phyloP scores from a whole-genome alignment of 192 early-diverging fungal species.

The Diversispora epigaea region DNA sequence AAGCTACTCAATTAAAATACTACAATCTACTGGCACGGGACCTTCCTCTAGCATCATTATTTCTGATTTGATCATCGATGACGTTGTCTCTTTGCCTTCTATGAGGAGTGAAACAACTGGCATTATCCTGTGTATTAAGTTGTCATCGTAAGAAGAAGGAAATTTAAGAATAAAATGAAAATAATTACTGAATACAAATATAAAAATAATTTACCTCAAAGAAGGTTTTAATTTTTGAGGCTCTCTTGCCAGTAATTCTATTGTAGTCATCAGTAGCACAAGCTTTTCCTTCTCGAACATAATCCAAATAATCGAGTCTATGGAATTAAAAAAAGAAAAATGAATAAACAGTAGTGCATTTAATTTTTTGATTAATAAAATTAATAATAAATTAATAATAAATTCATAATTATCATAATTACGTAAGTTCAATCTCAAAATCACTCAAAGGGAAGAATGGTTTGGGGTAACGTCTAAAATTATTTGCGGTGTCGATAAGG shows the following conservation, averaged over 20 bases:
- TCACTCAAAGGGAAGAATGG: neutral
- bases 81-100: no score
- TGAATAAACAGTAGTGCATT: no score
- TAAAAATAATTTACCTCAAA: constrained; percentile 4
- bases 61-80: no score
- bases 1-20: no score
- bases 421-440: neutral
- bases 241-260: neutral
- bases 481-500: neutral
- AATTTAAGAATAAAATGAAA: no score
- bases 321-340: neutral
- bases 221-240: neutral
- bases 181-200: no score
- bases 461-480: neutral
- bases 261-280: neutral
- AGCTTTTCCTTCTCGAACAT: constrained; percentile 8
- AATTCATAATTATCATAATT: neutral
- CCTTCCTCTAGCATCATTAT: no score
- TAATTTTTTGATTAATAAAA: neutral
- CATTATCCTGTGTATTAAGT: no score
- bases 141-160: no score
- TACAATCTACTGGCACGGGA: no score
- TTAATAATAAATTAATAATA: neutral
- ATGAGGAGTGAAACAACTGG: no score
- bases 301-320: neutral